phyloP scores from a whole-genome alignment of 768 basidiomycete species.

The Naganishia vishniacii region DNA sequence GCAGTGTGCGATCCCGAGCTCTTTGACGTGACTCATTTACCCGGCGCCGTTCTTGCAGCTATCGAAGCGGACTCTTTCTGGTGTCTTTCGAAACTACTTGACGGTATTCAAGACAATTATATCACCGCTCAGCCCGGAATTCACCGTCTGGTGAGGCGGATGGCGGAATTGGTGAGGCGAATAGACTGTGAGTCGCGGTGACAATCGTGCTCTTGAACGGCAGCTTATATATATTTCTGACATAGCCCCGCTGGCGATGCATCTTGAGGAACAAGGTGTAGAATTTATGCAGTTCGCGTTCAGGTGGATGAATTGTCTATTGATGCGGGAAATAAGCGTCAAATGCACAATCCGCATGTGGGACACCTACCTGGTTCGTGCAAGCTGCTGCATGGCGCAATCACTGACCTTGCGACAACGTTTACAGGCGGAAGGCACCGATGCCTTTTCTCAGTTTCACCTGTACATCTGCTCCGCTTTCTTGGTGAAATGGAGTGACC shows the following conservation, averaged over 20 bases:
- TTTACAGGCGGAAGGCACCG: conserved; percentile 82
- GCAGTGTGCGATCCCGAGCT: conserved; percentile 83
- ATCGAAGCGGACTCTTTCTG: conserved; percentile 97
- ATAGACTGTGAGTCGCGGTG: conserved; percentile 45
- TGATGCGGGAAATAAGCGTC: conserved; percentile 97
- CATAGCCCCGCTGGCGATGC: conserved; percentile 74
- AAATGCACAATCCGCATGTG: conserved; percentile 98
- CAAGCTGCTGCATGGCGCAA: too few species aligned
- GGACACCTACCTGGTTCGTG: conserved; percentile 91
- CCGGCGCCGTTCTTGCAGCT: conserved; percentile 66
- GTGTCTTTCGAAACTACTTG: conserved; percentile 90
- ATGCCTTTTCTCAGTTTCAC: conserved; percentile 98
- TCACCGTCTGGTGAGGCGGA: conserved; percentile 81
- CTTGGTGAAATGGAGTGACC: conserved; percentile 89
- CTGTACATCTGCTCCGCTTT: conserved; percentile 97
- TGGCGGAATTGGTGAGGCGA: conserved; percentile 75
- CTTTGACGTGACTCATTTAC: conserved; percentile 73
- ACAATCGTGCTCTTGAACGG: not conserved
- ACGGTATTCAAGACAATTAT: conserved; percentile 98
- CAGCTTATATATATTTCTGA: not conserved
- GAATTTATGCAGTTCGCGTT: conserved; percentile 99
- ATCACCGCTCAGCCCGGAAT: conserved; percentile 96
- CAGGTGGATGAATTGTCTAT: conserved; percentile 98
- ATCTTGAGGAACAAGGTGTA: conserved; percentile 83
- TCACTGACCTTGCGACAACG: not conserved